phyloP scores from a whole-genome alignment of 345 rosid genomes.

The Dovyalis caffra region DNA sequence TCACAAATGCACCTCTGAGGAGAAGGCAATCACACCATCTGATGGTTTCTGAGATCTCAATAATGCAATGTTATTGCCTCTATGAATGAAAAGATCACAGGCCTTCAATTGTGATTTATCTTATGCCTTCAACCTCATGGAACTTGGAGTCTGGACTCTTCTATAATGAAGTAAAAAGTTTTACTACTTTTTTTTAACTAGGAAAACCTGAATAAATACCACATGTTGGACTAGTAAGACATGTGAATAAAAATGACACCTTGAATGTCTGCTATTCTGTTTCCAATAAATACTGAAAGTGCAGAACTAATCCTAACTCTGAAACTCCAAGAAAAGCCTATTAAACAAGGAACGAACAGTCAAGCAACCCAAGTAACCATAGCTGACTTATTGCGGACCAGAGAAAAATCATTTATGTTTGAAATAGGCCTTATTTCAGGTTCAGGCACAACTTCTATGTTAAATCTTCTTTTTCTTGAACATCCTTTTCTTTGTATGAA shows the following conservation, averaged over 20 bases:
- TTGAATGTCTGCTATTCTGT: background rate
- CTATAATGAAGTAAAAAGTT: background rate
- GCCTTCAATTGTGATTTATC: background rate
- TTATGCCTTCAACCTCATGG: background rate
- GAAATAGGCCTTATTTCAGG: background rate
- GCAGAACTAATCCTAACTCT: background rate
- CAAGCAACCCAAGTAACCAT: background rate
- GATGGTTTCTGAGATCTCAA: background rate
- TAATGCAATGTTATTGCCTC: background rate
- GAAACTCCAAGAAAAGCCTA: background rate
- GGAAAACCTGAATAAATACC: background rate
- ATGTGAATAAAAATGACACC: background rate
- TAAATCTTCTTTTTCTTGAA: background rate
- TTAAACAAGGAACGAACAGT: background rate
- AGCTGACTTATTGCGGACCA: background rate
- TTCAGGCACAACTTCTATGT: background rate
- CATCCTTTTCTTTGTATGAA: background rate
- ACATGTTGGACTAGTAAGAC: background rate
- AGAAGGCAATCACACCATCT: background rate
- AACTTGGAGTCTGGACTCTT: background rate
- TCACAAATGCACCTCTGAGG: background rate
- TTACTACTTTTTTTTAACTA: background rate
- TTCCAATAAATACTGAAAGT: background rate
- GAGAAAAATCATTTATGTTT: background rate
- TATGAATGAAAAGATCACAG: background rate